Evolutionary conservation across 176 grass and related monocot species (phyloP).

Genomic region (Urochloa ruziziensis): DNA sequence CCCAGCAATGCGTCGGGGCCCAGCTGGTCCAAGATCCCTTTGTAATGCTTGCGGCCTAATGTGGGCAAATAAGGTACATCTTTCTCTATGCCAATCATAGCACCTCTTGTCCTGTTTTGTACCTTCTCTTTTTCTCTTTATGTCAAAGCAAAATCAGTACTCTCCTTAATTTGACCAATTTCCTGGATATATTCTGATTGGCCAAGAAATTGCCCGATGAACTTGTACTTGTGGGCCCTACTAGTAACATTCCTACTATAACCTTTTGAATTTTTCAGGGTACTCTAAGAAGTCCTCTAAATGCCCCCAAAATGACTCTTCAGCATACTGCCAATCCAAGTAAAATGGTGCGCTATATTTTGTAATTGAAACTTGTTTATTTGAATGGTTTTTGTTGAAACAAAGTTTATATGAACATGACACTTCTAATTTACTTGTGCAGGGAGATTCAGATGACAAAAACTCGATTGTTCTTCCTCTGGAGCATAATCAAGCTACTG

Average conservation of each 20-base stretch:
- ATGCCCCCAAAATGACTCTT: conserved; percentile 43
- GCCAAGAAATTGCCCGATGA: neutral
- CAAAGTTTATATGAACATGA: neutral
- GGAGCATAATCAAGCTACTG: conserved; percentile 18
- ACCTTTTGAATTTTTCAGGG: conserved; percentile 42
- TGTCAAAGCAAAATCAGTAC: conserved; percentile 3
- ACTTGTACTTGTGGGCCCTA: conserved; percentile 3
- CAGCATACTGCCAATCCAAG: conserved; percentile 36
- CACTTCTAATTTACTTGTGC: neutral
- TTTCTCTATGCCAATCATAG: conserved; percentile 21
- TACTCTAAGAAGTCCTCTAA: conserved; percentile 56
- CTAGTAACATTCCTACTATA: neutral
- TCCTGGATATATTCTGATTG: neutral
- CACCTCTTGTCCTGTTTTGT: neutral
- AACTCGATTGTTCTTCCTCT: conserved; percentile 20
- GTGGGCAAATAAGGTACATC: conserved; percentile 70
- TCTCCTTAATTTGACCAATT: neutral
- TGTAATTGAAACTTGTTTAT: neutral
- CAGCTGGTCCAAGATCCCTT: conserved; percentile 65
- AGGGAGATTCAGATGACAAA: conserved; percentile 24
- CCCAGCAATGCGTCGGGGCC: conserved; percentile 69
- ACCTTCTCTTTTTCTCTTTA: neutral
- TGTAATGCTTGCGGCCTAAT: conserved; percentile 72
- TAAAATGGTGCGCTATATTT: conserved; percentile 39
- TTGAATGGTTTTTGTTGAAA: neutral